Evolutionary conservation across 768 basidiomycete genomes (phyloP), one percentile per base, ranked within the genome.

Genomic region (Suillus plorans): DNA sequence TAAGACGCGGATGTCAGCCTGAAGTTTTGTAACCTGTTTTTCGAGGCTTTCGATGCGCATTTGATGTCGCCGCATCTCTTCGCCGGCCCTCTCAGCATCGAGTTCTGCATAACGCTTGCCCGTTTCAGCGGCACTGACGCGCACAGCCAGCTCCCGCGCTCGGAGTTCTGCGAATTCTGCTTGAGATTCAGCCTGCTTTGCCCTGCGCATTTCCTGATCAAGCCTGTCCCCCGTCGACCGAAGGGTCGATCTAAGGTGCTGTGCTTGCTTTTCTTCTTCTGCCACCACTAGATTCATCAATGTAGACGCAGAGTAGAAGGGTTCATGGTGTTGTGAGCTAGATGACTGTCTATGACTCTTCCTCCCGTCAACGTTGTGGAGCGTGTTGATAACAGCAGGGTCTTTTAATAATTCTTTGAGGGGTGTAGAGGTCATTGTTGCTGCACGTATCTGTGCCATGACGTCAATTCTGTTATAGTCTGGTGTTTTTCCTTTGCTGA

Each of bases 231-330:
- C 80, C 5, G 87, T 81, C 55, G 73, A 75, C 61, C 81, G 79
- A 28, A 89, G 80, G 31, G 85, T 70, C 36, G 80, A 78, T 71
- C 86, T 88, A 66, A 88, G 79, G 63, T 82, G 80, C 63, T 80
- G 79, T n/a, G 80, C 79, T 68, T 86, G 85, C 62, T 82, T 80
- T 71, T 88, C 86, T 72, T 88, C 86, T 64, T 88, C 72, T 67
- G 83, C 80, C 34, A 83, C 75, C 34, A 82, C 78, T 14, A 85
- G 70, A 3, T 80, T 80, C 61, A 81, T 77, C 36, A 83, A 72
- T 28, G 79, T 71, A 37, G 80, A 75, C 0, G 57, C 1, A 1
- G 80, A 73, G 47, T 59, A 63, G 52, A 76, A 73, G 56, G 77
- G 77, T 60, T 78, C 80, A 25, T 78, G 77, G 61, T 77, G 77